phyloP scores from a whole-genome alignment of 768 basidiomycete species.

The Strobilomyces dryophilus region DNA sequence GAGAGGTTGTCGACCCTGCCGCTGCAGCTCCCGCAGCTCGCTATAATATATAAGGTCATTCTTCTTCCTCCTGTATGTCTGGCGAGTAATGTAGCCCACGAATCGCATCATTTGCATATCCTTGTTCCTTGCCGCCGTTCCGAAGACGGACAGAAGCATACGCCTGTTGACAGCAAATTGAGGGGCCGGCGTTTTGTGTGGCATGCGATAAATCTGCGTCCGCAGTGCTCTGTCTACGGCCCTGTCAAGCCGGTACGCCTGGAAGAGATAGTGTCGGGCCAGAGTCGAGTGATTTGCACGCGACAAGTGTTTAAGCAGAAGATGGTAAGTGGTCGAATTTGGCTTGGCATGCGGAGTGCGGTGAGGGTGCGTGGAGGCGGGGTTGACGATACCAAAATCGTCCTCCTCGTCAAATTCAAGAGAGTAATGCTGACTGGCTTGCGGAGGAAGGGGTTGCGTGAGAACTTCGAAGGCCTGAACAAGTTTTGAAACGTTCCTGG shows the following conservation, averaged over 20 bases:
- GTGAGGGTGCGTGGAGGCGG: constrained; percentile 33
- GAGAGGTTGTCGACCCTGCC: constrained; percentile 19
- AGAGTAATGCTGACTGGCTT: constrained; percentile 40
- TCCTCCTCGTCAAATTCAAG: constrained; percentile 64
- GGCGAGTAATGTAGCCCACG: constrained; percentile 44
- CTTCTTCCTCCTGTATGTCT: constrained; percentile 46
- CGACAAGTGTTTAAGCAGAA: constrained; percentile 57
- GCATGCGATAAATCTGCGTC: constrained; percentile 28
- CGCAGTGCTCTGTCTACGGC: constrained; percentile 31
- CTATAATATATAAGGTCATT: constrained; percentile 42
- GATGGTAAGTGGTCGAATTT: constrained; percentile 64
- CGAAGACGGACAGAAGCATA: constrained; percentile 55
- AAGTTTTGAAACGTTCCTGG: constrained; percentile 59
- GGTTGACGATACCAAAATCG: constrained; percentile 43
- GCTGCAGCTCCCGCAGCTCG: constrained; percentile 27
- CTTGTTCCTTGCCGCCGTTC: constrained; percentile 55
- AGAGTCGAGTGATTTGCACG: constrained; percentile 45
- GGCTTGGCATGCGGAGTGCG: constrained; percentile 45
- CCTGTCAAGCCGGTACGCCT: constrained; percentile 48
- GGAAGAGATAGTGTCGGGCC: constrained; percentile 61
- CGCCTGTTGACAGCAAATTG: constrained; percentile 51
- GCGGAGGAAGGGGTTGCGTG: constrained; percentile 61
- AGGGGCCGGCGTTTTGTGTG: constrained; percentile 41
- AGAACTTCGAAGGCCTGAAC: constrained; percentile 76
- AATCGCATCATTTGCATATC: constrained; percentile 59